Conservation (phyloP, 2,329 filamentous ascomycete genomes). For the Ophiostoma tasmaniense region DNA sequence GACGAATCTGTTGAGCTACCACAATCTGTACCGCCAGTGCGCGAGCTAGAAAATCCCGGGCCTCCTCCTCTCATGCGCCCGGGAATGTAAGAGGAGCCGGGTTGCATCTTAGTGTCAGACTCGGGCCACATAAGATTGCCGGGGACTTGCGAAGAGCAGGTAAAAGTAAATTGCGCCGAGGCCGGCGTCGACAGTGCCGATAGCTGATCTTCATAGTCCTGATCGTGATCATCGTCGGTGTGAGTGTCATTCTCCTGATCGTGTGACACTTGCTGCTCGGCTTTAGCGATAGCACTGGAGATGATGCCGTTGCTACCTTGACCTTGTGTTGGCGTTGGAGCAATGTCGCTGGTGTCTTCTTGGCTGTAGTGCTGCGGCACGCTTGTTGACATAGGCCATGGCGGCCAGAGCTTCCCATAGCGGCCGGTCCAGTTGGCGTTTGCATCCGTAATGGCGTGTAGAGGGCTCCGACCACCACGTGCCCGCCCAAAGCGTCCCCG, state of each 20-base stretch:
- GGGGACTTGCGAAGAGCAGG: slow-evolving; percentile 81
- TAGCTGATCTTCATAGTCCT: slow-evolving; percentile 62
- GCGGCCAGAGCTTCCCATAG: slow-evolving; percentile 37
- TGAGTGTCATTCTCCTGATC: slow-evolving; percentile 40
- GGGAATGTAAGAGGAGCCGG: slow-evolving; percentile 2
- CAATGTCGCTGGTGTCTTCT: not conserved
- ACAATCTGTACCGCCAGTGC: not conserved
- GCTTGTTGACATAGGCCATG: slow-evolving; percentile 19
- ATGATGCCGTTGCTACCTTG: slow-evolving; percentile 64
- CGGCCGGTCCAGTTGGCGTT: slow-evolving; percentile 48
- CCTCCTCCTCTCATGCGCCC: not conserved
- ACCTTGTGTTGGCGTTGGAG: slow-evolving; percentile 27
- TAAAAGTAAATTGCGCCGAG: slow-evolving; percentile 92
- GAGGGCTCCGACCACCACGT: slow-evolving; percentile 51
- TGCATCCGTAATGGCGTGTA: slow-evolving; percentile 52
- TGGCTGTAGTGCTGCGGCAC: slow-evolving; percentile 2
- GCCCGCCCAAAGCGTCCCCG: slow-evolving; percentile 72
- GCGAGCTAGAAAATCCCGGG: not conserved
- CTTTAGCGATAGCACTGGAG: slow-evolving; percentile 82
- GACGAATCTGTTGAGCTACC: slow-evolving; percentile 2
- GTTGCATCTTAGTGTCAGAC: slow-evolving; percentile 14
- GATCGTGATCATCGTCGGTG: slow-evolving; percentile 24
- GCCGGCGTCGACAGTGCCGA: slow-evolving; percentile 59
- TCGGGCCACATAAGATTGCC: slow-evolving; percentile 64
- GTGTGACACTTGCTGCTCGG: slow-evolving; percentile 50